Evolutionary conservation across 352 stramenopile genomes (phyloP), one percentile per base, ranked within the genome.

Genomic region (Globisporangium middletonii): DNA sequence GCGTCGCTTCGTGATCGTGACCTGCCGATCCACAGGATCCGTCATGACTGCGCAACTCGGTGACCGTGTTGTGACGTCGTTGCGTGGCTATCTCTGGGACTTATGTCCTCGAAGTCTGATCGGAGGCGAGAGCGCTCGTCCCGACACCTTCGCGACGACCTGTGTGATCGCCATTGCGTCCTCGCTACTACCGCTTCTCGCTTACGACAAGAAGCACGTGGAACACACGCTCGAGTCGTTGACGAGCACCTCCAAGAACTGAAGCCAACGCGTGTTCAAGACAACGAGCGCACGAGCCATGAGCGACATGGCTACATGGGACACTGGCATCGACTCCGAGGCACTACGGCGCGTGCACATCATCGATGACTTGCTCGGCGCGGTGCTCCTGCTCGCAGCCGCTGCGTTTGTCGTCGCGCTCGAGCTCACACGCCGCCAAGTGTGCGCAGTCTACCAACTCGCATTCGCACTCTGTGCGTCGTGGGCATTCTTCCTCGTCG

Each of bases 351-450:
- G 72, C 43, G 79, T 89, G 15, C 71, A 81, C 62, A 80, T 89
- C 63, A 87, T 93, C 42, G 71, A 93, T 53, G 80, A 93, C 50
- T 59, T 93, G 27, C 68, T 93, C 27, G 80, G 80, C 5, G 71
- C 71, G 3, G 68, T 93, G 28, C 58, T 91, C 11, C 58, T 93
- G 27, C 66, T 91, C 12, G 75, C 74, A 12, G 69, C 73, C 0
- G 64, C 76, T 2, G 71, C 60, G 2, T 76, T 90, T 35, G 65
- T 47, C 9, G 49, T 84, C 23, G 57, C 85, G 33, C 57, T 93
- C 4, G 83, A 93, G 30, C 79, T 93, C 62, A 91, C 83, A 11
- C 69, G 83, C 13, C 69, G 80, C 13, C 75, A 79, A 38, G 72
- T 89, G 50, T 87, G 79, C 53, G 73, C 77, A 2, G 69, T 91